Evolutionary conservation across 805 yeast species (phyloP).

Genomic region (Candida nitratophila): DNA sequence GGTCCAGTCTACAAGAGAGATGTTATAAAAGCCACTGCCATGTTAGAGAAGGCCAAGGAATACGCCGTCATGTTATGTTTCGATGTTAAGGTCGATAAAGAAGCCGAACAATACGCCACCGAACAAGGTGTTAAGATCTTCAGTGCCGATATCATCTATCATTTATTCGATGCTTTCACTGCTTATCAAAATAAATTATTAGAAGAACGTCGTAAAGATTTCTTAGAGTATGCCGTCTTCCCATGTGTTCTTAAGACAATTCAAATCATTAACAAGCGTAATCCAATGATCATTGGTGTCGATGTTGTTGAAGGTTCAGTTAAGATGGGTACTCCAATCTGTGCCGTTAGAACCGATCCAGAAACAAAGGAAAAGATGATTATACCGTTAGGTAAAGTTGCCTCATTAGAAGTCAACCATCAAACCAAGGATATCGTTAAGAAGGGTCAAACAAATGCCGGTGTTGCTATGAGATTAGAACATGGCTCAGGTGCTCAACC

Average conservation of each 20-base stretch:
- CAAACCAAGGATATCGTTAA: constrained; percentile 71
- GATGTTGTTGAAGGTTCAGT: constrained; percentile 90
- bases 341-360: constrained; percentile 88
- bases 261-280: constrained; percentile 96
- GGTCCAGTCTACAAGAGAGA: constrained; percentile 99
- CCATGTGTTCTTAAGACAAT: constrained; percentile 93
- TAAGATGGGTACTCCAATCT: constrained; percentile 89
- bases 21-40: constrained; percentile 94
- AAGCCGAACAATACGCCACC: constrained; percentile 95
- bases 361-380: constrained; percentile 66
- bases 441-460: constrained; percentile 94
- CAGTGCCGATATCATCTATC: constrained; percentile 95
- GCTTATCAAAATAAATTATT: constrained; percentile 84
- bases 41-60: constrained; percentile 95
- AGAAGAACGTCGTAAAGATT: constrained; percentile 86
- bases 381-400: constrained; percentile 79
- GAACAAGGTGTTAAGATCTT: constrained; percentile 89
- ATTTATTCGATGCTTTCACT: constrained; percentile 89
- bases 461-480: constrained; percentile 97
- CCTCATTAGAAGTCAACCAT: constrained; percentile 94
- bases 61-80: constrained; percentile 97
- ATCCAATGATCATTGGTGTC: constrained; percentile 99
- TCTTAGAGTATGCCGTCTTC: constrained; percentile 81
- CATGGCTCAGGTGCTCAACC: constrained; percentile 91
- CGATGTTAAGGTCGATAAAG: constrained; percentile 95